These are phyloP conservation scores for Penicillium italicum DNA, from an alignment of 2,329 filamentous ascomycete species.

Conservation along the genomic window DNA sequence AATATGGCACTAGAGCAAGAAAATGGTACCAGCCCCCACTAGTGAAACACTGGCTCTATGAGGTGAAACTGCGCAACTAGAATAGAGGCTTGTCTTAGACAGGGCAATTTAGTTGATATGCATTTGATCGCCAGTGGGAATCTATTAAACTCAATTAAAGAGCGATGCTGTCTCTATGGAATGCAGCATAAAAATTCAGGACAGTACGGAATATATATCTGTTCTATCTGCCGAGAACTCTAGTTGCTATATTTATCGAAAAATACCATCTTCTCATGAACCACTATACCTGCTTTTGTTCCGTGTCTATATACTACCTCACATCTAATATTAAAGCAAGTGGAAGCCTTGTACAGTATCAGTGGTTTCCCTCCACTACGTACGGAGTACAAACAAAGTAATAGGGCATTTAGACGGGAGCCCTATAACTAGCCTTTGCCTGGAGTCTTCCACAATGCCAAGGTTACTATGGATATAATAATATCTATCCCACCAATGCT, in stretches of 20 bases:
- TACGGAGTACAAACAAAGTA: not conserved
- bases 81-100: not conserved
- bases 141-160: not conserved
- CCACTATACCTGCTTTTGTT: no score
- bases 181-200: not conserved
- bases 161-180: not conserved
- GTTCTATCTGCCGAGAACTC: not conserved
- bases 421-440: not conserved
- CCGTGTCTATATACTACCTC: not conserved
- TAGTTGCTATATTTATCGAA: not conserved
- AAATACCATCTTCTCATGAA: not conserved
- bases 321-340: no score
- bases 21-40: slow-evolving; percentile 1
- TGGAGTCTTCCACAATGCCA: not conserved
- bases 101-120: not conserved
- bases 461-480: not conserved
- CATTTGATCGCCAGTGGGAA: not conserved
- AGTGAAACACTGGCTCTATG: slow-evolving; percentile 11
- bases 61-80: not conserved
- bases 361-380: not conserved
- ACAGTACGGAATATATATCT: not conserved
- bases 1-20: not conserved
- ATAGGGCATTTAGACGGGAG: not conserved
- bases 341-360: not conserved
- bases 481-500: not conserved